Base-by-base conservation (phyloP, 495 filamentous ascomycete species). In the Chaetomium cochliodes region DNA sequence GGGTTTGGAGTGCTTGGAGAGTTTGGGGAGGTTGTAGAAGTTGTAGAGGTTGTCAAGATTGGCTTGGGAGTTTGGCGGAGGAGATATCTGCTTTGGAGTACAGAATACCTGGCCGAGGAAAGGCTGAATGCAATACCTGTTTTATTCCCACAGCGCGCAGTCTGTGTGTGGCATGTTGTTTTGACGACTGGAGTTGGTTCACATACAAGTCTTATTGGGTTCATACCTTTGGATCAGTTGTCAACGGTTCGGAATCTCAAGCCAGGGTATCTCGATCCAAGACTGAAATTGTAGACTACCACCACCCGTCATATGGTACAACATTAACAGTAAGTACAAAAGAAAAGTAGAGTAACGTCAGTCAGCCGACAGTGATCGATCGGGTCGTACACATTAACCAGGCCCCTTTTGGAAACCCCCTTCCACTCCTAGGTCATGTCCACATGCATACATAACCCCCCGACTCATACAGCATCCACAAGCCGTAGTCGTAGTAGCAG, bases 21-120 rank as follows among this genome's bases (percentile, higher is more conserved):
- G 15, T 9, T 44, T 44, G 11, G 13, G 15, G 41, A 18, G 41
- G 16, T 44, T 3, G 11, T 0, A 11, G 41, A 18, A 11, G 41
- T 44, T 44, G 11, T 0, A 11, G 41, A 18, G 41, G 15, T 18
- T 44, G 13, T 5, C 11, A 18, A 44, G 41, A 18, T 44, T 44
- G 13, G 22, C 8, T 44, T 41, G 15, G 41, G 41, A 44, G 41
- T 44, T 44, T 15, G 41, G 13, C 41, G 41, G 23, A 26, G 50
- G 25, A 23, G 50, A 52, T 52, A 16, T 52, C 23, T 52, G 50
- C 50, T 52, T 52, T 52, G 50, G 50, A 52, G 22, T 52, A 52
- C 13, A 26, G 50, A 52, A 52, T 52, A 52, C 50, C 50, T 52
- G 16, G 50, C 23, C 25, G 22, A 5, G 50, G 50, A 20, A 26